Evolutionary conservation across 1,139 yeast species (phyloP).

Genomic region (Suhomyces bokatorum): DNA sequence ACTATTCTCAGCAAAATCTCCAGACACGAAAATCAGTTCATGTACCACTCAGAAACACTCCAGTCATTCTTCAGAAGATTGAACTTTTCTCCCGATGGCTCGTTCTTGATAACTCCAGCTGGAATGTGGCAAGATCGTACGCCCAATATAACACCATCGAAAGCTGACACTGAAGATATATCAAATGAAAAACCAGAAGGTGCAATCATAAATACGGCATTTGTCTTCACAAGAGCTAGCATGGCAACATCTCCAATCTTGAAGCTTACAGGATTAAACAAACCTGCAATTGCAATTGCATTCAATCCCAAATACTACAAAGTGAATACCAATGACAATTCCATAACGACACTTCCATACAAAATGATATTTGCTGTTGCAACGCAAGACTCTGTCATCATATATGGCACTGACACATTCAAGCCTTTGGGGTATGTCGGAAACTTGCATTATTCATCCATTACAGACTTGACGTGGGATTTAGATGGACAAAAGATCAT

Average conservation of each 20-base stretch:
- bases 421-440: conserved; percentile 73
- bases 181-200: neutral
- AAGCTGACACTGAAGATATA: conserved; percentile 11
- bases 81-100: conserved; percentile 88
- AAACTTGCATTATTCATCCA: conserved; percentile 81
- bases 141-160: neutral
- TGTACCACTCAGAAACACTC: conserved; percentile 83
- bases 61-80: conserved; percentile 88
- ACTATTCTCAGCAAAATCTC: conserved; percentile 23
- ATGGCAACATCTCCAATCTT: conserved; percentile 70
- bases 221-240: conserved; percentile 70
- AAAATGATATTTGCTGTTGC: conserved; percentile 90
- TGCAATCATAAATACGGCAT: conserved; percentile 61
- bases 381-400: conserved; percentile 79
- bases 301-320: conserved; percentile 71
- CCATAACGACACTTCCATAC: conserved; percentile 59
- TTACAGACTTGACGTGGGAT: conserved; percentile 88
- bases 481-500: conserved; percentile 70
- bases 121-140: conserved; percentile 38
- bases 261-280: conserved; percentile 73
- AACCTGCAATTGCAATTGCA: conserved; percentile 80
- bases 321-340: conserved; percentile 17
- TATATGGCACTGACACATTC: conserved; percentile 74
- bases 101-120: conserved; percentile 75
- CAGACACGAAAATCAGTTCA: conserved; percentile 34